phyloP scores from a whole-genome alignment of 306 rosid species.

The Ormosia semicastrata region DNA sequence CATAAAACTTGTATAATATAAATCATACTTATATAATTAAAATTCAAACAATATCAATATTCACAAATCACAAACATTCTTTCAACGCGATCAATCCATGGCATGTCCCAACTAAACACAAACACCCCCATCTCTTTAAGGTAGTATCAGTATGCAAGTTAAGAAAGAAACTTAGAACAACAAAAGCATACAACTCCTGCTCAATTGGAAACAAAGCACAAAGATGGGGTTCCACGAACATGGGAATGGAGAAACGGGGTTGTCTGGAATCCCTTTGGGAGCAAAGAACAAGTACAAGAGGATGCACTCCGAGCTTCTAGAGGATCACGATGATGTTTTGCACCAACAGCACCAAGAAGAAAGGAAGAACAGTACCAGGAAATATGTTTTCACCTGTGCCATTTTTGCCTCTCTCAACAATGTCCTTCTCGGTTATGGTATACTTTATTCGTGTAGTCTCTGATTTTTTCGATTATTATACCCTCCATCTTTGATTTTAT shows the following conservation, averaged over 20 bases:
- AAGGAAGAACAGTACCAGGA: conserved; percentile 44
- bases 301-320: conserved; percentile 57
- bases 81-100: too few relatives aligned
- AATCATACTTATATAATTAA: too few relatives aligned
- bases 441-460: neutral
- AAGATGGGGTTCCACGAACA: conserved; percentile 59
- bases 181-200: too few relatives aligned
- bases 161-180: neutral
- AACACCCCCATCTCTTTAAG: neutral
- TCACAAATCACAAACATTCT: too few relatives aligned
- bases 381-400: conserved; percentile 71
- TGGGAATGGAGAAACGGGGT: conserved; percentile 52
- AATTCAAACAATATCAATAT: too few relatives aligned
- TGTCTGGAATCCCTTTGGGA: conserved; percentile 59
- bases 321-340: conserved; percentile 42
- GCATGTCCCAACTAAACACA: neutral
- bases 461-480: neutral
- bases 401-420: conserved; percentile 82
- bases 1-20: too few relatives aligned
- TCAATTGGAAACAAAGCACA: neutral
- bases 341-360: conserved; percentile 34
- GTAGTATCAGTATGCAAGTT: neutral
- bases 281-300: conserved; percentile 59
- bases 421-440: conserved; percentile 89
- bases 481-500: too few relatives aligned